phyloP scores from a whole-genome alignment of 2,329 filamentous ascomycete species.

The Thelonectria rubi region DNA sequence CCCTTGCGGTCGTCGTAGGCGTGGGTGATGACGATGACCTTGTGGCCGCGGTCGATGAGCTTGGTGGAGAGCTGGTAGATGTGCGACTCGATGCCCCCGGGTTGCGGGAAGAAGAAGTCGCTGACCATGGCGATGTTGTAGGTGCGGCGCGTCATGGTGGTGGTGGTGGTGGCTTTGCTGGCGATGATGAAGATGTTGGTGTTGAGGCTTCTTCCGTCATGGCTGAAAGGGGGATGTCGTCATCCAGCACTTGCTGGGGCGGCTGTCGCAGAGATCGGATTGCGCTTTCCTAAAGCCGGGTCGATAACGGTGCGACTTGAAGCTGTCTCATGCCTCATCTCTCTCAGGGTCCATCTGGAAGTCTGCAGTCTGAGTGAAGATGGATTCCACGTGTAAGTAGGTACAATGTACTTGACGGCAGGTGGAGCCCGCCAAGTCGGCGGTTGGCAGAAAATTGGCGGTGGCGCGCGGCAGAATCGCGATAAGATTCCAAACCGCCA shows the following conservation, averaged over 20 bases:
- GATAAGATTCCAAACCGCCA: slow-evolving; percentile 46
- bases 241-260: slow-evolving; percentile 26
- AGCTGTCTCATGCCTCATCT: slow-evolving; percentile 8
- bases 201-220: slow-evolving; percentile 27
- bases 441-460: slow-evolving; percentile 42
- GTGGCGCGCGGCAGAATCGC: slow-evolving; percentile 49
- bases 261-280: not conserved
- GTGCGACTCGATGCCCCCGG: slow-evolving; percentile 95
- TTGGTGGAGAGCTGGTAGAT: slow-evolving; percentile 98
- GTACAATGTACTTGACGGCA: slow-evolving; percentile 6
- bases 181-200: not conserved
- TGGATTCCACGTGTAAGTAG: slow-evolving; percentile 35
- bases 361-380: slow-evolving; percentile 23
- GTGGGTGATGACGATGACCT: slow-evolving; percentile 97
- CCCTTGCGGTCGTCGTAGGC: slow-evolving; percentile 91
- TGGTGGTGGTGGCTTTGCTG: slow-evolving; percentile 26
- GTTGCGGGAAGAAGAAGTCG: slow-evolving; percentile 99
- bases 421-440: slow-evolving; percentile 33
- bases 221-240: slow-evolving; percentile 12
- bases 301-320: not conserved
- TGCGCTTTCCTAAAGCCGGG: not conserved
- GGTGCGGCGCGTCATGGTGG: slow-evolving; percentile 62
- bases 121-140: slow-evolving; percentile 90
- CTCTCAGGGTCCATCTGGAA: not conserved
- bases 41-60: slow-evolving; percentile 96